Conservation (phyloP, 108 stramenopile species). For the Cylindrotheca closterium region DNA sequence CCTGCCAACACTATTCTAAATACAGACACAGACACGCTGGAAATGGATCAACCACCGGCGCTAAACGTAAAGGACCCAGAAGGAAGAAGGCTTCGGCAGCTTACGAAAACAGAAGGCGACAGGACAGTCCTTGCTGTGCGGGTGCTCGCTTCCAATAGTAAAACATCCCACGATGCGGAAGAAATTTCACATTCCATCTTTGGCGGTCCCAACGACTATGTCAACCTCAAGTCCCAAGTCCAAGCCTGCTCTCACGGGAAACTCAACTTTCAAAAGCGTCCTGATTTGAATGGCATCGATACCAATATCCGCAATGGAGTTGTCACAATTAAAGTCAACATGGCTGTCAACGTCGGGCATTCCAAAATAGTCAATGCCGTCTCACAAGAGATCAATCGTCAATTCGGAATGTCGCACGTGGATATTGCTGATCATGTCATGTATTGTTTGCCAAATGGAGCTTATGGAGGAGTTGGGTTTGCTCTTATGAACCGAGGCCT, state of each 20-base stretch:
- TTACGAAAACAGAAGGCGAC: constrained; percentile 1
- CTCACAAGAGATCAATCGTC: not conserved
- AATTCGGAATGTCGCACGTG: not conserved
- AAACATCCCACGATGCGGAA: constrained; percentile 1
- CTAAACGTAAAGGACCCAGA: not conserved
- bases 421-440: constrained; percentile 18
- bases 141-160: not conserved
- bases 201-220: constrained; percentile 16
- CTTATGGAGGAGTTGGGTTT: constrained; percentile 35
- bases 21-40: not conserved
- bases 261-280: constrained; percentile 13
- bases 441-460: constrained; percentile 33
- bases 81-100: constrained; percentile 2
- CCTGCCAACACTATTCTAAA: not conserved
- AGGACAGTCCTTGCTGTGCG: constrained; percentile 16
- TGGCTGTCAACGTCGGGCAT: not conserved
- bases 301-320: constrained; percentile 8
- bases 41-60: not conserved
- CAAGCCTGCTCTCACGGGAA: constrained; percentile 25
- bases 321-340: constrained; percentile 1
- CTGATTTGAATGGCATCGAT: not conserved
- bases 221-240: constrained; percentile 26
- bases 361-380: not conserved
- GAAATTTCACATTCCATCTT: constrained; percentile 15
- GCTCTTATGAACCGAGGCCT: constrained; percentile 44